Evolutionary conservation across 2,329 filamentous ascomycete genomes (phyloP), one percentile per base, ranked within the genome.

Genomic region (Aspergillus tamarii): DNA sequence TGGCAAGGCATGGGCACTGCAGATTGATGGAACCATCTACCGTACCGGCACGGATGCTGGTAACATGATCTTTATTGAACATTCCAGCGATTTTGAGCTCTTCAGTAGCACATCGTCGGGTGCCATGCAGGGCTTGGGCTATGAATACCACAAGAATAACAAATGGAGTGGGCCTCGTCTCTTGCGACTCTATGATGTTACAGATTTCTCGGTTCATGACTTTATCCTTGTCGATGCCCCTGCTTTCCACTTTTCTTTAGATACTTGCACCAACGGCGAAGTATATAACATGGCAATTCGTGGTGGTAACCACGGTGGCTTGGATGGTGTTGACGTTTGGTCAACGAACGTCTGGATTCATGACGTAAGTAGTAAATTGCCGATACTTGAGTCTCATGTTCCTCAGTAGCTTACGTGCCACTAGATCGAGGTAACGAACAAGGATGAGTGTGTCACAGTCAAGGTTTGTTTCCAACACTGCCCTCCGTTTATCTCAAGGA

Each of bases 371-470:
- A 11, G 52, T 23, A 7, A 34, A 34, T n/a, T 19, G 9, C 30
- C 26, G 19, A 54, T 39, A 16, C 11, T 36, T 55, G 9, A 39
- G 12, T 3, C 30, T 21, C 9, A 3, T 0, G 3, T 26, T 10
- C 19, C n/a, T 16, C 36, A n/a, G 30, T 12, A 45, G 50, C 41
- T 46, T 21, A 53, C 53, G 5, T 26, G 26, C 50, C 2, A 34
- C 32, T 61, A 76, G 70, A 74, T 88, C 50, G 84, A 84, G 77
- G 85, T 88, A 7, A 87, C 86, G 28, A 88, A 88, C 80, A 87
- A 86, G 73, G 85, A 88, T 69, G 86, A 88, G 70, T 87, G 85
- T 70, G 84, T 87, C 0, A 87, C 84, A 2, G 83, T 87, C 64
- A 87, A 85, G 74, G 74, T 75, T 68, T 70, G 69, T 60, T 32